Base-by-base conservation (phyloP, 2,329 filamentous ascomycete genomes). In the Gaeumannomyces tritici region DNA sequence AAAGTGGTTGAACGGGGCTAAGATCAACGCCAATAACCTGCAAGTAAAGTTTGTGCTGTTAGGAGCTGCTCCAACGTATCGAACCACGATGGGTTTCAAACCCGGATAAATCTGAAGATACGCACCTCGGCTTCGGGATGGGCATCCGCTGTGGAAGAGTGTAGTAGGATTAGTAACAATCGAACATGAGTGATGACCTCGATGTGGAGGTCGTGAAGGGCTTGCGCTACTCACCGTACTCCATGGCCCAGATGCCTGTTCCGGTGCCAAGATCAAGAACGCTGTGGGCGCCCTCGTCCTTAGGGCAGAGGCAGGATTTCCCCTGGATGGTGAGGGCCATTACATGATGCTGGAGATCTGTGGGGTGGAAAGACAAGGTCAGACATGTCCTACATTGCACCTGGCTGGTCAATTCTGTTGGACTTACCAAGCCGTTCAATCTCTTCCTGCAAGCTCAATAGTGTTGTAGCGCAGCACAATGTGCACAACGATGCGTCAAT, bases 231-330 rank as follows among this genome's bases (percentile, higher is more conserved):
- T 11, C 56, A 65, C 66, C 66, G 33, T 67, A 68, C 33, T 69
- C 65, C 61, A 69, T 66, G n/a, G 67, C 63, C 67, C 67, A 69
- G 61, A 69, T 68, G 33, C 67, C 67, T 2, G 65, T 68, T 26
- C 66, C 66, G 0, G 66, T 68, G 24, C 67, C 67, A 12, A 69
- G 54, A 31, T 69, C 67, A 1, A 68, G 62, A 6, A 69, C 66
- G 6, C 64, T 62, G n/a, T 64, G 64, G 0, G 66, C 65, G 4
- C 61, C 61, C 2, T 66, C 62, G 26, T 67, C 66, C 55, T 66
- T 68, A 7, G 65, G 65, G 56, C 67, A 66, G 18, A 66, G 60
- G 35, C 62, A 64, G 59, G 60, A 61, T 15, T 62, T 63, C 35
- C 64, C 65, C 24, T 65, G 61, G n/a, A 68, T 61, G 1, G 67